Percentiles rank a stretch among this genome's conserved stretches.
These are phyloP conservation scores for Protoeuglena noctilucae DNA, from an alignment of 139 green algal species.

Conservation along the genomic window DNA sequence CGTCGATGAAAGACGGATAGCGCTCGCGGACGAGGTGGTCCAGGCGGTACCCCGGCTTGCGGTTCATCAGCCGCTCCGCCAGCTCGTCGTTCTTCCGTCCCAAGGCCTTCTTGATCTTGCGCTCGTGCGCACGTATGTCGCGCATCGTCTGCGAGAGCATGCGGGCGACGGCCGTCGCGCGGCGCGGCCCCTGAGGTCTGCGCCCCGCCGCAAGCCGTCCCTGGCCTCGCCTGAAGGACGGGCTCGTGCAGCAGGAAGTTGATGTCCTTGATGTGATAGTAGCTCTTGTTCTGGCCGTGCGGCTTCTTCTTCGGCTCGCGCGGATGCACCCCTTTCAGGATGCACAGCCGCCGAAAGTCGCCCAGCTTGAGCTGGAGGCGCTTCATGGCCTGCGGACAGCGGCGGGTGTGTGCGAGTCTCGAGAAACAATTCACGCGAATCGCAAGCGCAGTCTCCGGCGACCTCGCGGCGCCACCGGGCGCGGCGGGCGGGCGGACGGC, in stretches of 20 bases:
- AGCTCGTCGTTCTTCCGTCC: slow-evolving; percentile 58
- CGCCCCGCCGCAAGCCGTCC: neutral
- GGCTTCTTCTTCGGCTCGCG: slow-evolving; percentile 93
- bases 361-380: slow-evolving; percentile 89
- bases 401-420: too few relatives aligned
- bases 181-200: too few relatives aligned
- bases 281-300: slow-evolving; percentile 87
- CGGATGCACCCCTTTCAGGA: slow-evolving; percentile 95
- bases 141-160: neutral
- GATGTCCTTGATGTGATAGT: slow-evolving; percentile 98
- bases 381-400: slow-evolving; percentile 71
- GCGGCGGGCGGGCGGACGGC: too few relatives aligned
- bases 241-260: slow-evolving; percentile 89
- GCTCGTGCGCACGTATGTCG: slow-evolving; percentile 28
- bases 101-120: slow-evolving; percentile 58
- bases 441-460: too few relatives aligned
- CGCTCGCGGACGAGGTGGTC: slow-evolving; percentile 90
- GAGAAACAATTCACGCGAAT: too few relatives aligned
- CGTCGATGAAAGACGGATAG: slow-evolving; percentile 94
- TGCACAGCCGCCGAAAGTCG: slow-evolving; percentile 94
- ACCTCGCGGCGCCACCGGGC: too few relatives aligned
- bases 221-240: slow-evolving; percentile 59
- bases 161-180: too few relatives aligned
- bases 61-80: slow-evolving; percentile 35
- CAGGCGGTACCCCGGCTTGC: slow-evolving; percentile 56